These are phyloP conservation scores for Pichia terricola DNA, from an alignment of 1,139 yeast genomes.

Conservation along the genomic window DNA sequence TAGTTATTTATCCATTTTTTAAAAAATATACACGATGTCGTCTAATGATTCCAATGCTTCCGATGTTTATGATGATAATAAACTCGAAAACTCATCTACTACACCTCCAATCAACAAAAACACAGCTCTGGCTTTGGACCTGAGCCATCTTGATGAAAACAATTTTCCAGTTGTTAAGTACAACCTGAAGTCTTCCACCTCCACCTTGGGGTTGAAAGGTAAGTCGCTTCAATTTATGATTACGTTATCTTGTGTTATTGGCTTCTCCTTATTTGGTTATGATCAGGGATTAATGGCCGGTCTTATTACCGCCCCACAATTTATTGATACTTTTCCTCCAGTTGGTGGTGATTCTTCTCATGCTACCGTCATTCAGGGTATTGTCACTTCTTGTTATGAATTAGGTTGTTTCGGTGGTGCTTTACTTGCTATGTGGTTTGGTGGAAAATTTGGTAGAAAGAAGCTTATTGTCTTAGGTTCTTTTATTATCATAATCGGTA, in stretches of 20 bases:
- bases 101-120: background rate
- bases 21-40: constrained; percentile 1
- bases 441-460: constrained; percentile 61
- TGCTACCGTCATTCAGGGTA: constrained; percentile 49
- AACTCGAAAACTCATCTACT: constrained; percentile 3
- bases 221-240: constrained; percentile 33
- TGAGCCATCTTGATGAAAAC: constrained; percentile 7
- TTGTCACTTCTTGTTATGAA: constrained; percentile 64
- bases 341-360: constrained; percentile 30
- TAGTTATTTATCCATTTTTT: too few relatives aligned
- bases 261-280: constrained; percentile 67
- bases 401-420: constrained; percentile 76
- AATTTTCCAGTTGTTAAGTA: constrained; percentile 3
- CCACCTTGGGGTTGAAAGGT: constrained; percentile 42
- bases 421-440: constrained; percentile 46
- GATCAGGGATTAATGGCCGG: constrained; percentile 80
- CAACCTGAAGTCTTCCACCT: background rate
- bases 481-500: constrained; percentile 51
- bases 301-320: constrained; percentile 51
- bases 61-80: constrained; percentile 9
- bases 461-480: constrained; percentile 53
- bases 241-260: constrained; percentile 51
- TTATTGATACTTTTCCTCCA: constrained; percentile 50
- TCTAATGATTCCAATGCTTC: background rate
- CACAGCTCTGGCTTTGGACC: background rate